phyloP scores from a whole-genome alignment of 106 monocot genomes.

The Dendrobium chrysotoxum region DNA sequence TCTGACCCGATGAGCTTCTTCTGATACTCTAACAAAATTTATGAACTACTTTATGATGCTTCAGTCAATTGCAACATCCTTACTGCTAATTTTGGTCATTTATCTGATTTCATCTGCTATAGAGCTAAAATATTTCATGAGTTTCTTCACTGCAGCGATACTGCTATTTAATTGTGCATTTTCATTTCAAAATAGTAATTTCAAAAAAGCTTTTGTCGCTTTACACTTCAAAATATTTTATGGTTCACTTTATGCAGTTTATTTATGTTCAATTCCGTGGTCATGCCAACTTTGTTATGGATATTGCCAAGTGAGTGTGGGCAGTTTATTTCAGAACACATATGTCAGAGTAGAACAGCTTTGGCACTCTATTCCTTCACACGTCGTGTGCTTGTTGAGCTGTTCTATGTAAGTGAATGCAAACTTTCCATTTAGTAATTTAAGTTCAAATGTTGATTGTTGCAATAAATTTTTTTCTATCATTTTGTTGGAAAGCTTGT shows the following conservation, averaged over 20 bases:
- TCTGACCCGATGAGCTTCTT: neutral
- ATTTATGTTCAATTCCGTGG: conserved; percentile 58
- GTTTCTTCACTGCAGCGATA: neutral
- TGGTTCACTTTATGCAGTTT: conserved; percentile 42
- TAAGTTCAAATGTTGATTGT: neutral
- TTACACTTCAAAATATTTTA: neutral
- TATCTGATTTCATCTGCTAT: neutral
- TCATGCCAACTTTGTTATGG: conserved; percentile 71
- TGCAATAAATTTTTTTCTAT: neutral
- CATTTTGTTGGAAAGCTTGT: neutral
- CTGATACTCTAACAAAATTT: neutral
- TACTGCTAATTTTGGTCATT: neutral
- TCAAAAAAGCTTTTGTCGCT: neutral
- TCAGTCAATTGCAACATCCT: neutral
- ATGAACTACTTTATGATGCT: neutral
- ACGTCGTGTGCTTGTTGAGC: conserved; percentile 51
- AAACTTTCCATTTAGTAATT: neutral
- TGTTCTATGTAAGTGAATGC: conserved; percentile 78
- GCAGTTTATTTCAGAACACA: conserved; percentile 21
- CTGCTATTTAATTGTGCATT: neutral
- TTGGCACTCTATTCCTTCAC: conserved; percentile 53
- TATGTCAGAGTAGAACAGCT: conserved; percentile 29
- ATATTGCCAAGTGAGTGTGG: conserved; percentile 65
- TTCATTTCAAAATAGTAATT: neutral
- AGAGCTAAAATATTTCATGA: neutral